A percentile compares a stretch with the other conserved stretches of the same genome.
Evolutionary conservation across 345 rosid species (phyloP).

Genomic region (Brassica juncea): DNA sequence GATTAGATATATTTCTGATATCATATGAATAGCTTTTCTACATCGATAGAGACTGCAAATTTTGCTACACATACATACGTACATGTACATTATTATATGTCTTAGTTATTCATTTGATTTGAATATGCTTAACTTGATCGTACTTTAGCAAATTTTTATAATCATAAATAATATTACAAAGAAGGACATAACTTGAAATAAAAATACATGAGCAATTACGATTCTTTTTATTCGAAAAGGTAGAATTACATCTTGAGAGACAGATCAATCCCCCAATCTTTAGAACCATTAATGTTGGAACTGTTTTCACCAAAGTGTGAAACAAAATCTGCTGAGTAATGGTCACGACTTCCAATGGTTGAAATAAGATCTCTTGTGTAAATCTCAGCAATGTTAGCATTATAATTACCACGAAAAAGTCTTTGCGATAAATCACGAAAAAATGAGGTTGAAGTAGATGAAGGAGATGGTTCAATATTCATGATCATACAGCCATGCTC

Average conservation of each 20-base stretch:
- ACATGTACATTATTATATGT: background rate
- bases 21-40: background rate
- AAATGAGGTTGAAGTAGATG: conserved; percentile 14
- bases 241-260: background rate
- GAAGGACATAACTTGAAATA: background rate
- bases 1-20: background rate
- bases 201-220: background rate
- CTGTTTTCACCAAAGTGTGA: background rate
- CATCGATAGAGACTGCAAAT: background rate
- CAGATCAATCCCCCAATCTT: background rate
- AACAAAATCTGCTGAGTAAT: background rate
- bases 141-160: background rate
- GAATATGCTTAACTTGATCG: background rate
- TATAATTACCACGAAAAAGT: conserved; percentile 10
- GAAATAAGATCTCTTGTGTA: conserved; percentile 37
- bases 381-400: background rate
- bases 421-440: background rate
- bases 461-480: background rate
- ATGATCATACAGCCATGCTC: conserved; percentile 32
- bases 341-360: conserved; percentile 3
- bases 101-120: background rate
- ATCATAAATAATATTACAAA: background rate
- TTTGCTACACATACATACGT: background rate
- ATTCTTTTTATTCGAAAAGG: background rate
- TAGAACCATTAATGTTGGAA: background rate